Evolutionary conservation across 352 stramenopile genomes (phyloP), one percentile per base, ranked within the genome.

Genomic region (Phytophthora vignae): DNA sequence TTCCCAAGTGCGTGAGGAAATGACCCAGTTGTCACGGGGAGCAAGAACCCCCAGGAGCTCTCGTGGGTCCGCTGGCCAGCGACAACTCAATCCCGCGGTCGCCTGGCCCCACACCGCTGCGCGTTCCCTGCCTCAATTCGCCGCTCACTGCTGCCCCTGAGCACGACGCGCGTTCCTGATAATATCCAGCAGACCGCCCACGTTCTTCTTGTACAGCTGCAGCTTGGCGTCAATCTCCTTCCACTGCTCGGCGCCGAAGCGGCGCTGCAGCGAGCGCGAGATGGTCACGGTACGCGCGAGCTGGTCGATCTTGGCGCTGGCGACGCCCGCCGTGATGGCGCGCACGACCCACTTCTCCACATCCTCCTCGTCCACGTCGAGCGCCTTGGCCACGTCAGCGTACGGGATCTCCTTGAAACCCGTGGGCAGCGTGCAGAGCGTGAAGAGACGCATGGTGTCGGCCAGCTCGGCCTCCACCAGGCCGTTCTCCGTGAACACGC

Each of bases 221-320:
- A 99, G 83, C 74, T 95, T 94, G 22, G 74, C 77, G 72, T 98
- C 84, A 25, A 98, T 79, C 40, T 92, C 85, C 64, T 91, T 90
- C 96, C 96, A 99, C 77, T 99, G 88, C 40, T 91, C 83, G 14
- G 82, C 76, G 54, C 92, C 91, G 69, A 99, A 98, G 40, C 86
- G 78, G 48, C 88, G 87, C 75, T 91, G 79, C 56, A 95, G 75
- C 55, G 79, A 81, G 63, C 83, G 86, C 50, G 84, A 91, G 55
- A 96, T 86, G 69, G 98, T 91, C 31, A 99, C 91, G 19, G 92
- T 96, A 67, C 94, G 84, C 58, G 87, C 82, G 60, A 98, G 80
- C 74, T 99, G 96, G 79, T 99, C 95, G 76, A 99, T 98, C 79
- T 99, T 99, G 64, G 96, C 96, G 31, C 79, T 88, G 66, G 98